These are phyloP conservation scores for Dictyophora rubrovolvata DNA, from an alignment of 768 basidiomycete species.

Conservation along the genomic window DNA sequence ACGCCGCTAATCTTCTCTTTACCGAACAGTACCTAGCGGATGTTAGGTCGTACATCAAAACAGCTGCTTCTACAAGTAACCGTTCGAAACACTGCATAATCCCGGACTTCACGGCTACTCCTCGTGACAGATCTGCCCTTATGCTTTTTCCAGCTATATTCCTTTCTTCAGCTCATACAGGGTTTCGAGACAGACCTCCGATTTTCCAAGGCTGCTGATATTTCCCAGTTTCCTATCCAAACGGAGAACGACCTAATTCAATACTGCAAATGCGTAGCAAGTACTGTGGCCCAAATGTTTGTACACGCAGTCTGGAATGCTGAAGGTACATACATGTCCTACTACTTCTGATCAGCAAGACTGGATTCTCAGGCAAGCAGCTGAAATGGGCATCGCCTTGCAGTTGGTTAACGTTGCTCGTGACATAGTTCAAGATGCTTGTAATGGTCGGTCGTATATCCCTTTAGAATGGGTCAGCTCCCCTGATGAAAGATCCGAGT, in stretches of 20 bases:
- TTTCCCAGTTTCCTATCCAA: slow-evolving; percentile 6
- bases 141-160: not conserved
- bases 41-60: not conserved
- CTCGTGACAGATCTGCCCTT: not conserved
- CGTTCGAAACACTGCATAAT: not conserved
- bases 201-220: not conserved
- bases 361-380: not conserved
- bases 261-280: slow-evolving; percentile 11
- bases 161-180: not conserved
- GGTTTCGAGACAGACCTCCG: not conserved
- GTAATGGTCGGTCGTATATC: slow-evolving; percentile 8
- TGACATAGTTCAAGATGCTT: slow-evolving; percentile 10
- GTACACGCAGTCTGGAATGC: not conserved
- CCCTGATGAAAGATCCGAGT: not conserved
- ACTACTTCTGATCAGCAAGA: not conserved
- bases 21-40: not conserved
- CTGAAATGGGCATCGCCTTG: slow-evolving; percentile 12
- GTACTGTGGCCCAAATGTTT: slow-evolving; percentile 10
- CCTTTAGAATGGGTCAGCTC: slow-evolving; percentile 6
- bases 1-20: not conserved
- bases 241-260: slow-evolving; percentile 10
- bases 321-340: not conserved
- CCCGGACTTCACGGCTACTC: not conserved
- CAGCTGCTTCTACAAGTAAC: not conserved
- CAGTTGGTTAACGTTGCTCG: slow-evolving; percentile 14